Evolutionary conservation across 352 stramenopile species (phyloP), one percentile per base, ranked within the genome.

Genomic region (Elongisporangium undulatum): DNA sequence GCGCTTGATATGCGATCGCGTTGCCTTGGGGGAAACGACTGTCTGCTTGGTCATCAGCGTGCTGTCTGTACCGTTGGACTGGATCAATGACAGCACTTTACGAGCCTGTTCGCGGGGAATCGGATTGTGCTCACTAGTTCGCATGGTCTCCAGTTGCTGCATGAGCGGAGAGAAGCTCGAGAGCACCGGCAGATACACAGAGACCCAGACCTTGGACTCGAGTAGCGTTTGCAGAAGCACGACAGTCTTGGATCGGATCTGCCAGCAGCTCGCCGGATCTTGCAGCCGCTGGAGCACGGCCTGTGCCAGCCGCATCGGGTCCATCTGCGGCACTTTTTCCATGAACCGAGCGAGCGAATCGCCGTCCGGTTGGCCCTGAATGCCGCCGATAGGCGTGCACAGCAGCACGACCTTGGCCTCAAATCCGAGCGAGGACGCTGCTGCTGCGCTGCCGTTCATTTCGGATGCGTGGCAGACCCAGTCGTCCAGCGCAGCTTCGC

Each of bases 171-270:
- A 2, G 54, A 75, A 63, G 15, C 63, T 34, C 3, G 52, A 51
- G 49, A 89, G 74, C 10, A 58, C 59, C 9, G 68, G 58, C 22
- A 84, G 38, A 38, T 78, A 85, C 16, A 51, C 51, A 0, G 22
- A 51, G 24, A 74, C 56, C 13, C 84, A 74, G 4, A 71, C 59
- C 19, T 69, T 65, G 54, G 75, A 76, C 58, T 89, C 75, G 15
- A 82, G 62, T n/a, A 88, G 48, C 55, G 82, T 61, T 45, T 85
- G 66, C 65, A 90, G 69, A 16, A 90, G 58, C 52, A 84, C 66
- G 26, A 90, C 60, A 20, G 66, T 58, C 60, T 85, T 88, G 13
- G 74, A 75, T 21, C 74, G 77, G 29, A 82, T 64, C 53, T 88
- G 80, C 77, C 77, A 90, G 41, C 65, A 67, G 10, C 51, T 62